phyloP scores from a whole-genome alignment of 2,329 filamentous ascomycete genomes.

The Erysiphe pulchra region DNA sequence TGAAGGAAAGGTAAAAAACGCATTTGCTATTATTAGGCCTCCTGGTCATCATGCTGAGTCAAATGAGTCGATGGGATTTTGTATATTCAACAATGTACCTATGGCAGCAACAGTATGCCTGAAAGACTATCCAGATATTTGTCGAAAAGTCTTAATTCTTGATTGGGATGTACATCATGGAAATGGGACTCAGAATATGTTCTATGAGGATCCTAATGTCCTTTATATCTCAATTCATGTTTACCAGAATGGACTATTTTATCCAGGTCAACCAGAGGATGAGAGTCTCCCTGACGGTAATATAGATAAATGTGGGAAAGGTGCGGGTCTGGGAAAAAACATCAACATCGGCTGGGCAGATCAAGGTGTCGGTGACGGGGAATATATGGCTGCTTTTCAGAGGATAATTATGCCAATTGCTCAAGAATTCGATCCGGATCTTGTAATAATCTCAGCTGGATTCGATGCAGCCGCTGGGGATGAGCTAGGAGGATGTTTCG shows the following conservation, averaged over 20 bases:
- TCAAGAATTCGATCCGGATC: conserved; percentile 73
- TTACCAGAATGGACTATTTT: conserved; percentile 61
- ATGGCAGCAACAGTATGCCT: conserved; percentile 80
- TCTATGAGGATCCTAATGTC: conserved; percentile 83
- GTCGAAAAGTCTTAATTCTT: conserved; percentile 73
- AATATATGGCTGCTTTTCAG: conserved; percentile 92
- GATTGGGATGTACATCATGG: conserved; percentile 73
- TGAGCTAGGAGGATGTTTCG: conserved; percentile 75
- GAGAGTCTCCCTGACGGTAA: conserved; percentile 35
- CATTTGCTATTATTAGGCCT: conserved; percentile 81
- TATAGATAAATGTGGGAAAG: conserved; percentile 30
- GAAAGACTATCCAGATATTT: conserved; percentile 48
- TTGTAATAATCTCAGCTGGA: conserved; percentile 85
- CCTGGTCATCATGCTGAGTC: conserved; percentile 89
- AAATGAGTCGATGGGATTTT: conserved; percentile 74
- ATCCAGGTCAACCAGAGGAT: conserved; percentile 43
- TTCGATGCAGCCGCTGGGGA: conserved; percentile 93
- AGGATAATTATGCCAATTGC: conserved; percentile 92
- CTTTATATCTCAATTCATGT: conserved; percentile 92
- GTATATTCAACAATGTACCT: conserved; percentile 92
- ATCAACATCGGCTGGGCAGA: conserved; percentile 42
- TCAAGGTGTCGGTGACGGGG: conserved; percentile 76
- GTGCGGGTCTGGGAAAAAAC: conserved; percentile 30
- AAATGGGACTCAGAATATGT: conserved; percentile 89
- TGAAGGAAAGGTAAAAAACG: conserved; percentile 64